Percentiles rank a stretch among this genome's conserved stretches.
These are phyloP conservation scores for Fusarium sp. DNA, from an alignment of 2,329 filamentous ascomycete genomes.

Conservation along the genomic window DNA sequence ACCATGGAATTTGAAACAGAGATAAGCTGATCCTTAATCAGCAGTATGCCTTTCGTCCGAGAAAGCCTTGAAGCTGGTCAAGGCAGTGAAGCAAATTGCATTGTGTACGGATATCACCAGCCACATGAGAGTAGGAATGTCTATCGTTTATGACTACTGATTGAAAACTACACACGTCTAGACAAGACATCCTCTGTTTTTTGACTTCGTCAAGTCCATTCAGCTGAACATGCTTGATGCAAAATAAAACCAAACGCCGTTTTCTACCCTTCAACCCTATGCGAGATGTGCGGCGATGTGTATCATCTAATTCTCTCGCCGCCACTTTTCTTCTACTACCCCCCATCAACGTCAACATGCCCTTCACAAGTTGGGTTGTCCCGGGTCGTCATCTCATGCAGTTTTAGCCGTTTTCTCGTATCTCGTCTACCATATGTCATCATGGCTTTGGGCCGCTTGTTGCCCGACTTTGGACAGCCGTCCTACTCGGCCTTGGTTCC, in stretches of 20 bases:
- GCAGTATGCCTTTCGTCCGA: not conserved
- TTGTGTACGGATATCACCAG: no score
- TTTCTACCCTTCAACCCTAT: conserved; percentile 13
- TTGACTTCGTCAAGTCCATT: conserved; percentile 1
- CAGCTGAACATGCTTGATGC: conserved; percentile 26
- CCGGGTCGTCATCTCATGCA: conserved; percentile 19
- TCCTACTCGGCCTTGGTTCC: conserved; percentile 36
- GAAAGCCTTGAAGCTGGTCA: not conserved
- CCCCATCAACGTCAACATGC: conserved; percentile 23
- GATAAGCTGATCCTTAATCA: not conserved
- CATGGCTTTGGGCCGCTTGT: conserved; percentile 13
- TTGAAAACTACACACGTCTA: conserved; percentile 14
- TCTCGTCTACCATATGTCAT: conserved; percentile 20
- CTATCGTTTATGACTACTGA: conserved; percentile 15
- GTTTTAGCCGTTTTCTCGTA: conserved; percentile 27
- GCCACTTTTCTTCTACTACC: conserved; percentile 32
- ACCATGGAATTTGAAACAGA: not conserved
- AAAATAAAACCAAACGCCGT: conserved; percentile 28
- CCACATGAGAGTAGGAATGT: not conserved
- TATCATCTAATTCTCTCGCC: conserved; percentile 27
- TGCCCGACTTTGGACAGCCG: conserved; percentile 6
- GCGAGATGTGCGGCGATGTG: conserved; percentile 6
- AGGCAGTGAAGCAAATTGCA: not conserved
- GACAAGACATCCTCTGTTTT: not conserved
- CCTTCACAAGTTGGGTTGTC: conserved; percentile 11